Evolutionary conservation across 2,329 filamentous ascomycete genomes (phyloP).

Genomic region (Colletotrichum incanum): DNA sequence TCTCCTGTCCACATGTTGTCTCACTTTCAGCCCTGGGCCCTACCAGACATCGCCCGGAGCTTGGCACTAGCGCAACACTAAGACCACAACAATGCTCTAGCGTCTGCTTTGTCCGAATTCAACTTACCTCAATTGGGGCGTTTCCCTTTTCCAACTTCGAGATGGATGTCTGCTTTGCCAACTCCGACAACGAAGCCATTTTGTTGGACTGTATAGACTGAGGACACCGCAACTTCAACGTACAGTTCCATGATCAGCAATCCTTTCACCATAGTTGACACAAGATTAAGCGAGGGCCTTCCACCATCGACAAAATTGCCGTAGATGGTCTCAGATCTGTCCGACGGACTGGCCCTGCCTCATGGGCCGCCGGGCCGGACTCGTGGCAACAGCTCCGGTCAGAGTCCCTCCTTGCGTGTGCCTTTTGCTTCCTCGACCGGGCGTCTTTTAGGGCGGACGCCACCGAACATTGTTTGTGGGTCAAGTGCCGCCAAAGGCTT

Average conservation of each 20-base stretch:
- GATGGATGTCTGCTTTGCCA: not conserved
- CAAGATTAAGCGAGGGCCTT: not conserved
- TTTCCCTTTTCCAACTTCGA: not conserved
- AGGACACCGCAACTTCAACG: not conserved
- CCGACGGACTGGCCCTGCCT: not conserved
- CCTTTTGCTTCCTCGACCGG: not conserved
- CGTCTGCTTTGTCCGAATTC: slow-evolving; percentile 23
- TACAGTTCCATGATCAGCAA: not conserved
- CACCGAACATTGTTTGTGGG: slow-evolving; percentile 3
- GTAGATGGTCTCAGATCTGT: not conserved
- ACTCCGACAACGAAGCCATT: not conserved
- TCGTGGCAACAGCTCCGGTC: not conserved
- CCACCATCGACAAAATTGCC: not conserved
- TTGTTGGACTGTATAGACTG: not conserved
- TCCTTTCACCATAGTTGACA: not conserved
- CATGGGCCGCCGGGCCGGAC: not conserved
- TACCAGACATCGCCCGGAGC: slow-evolving; percentile 4
- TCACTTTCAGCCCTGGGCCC: slow-evolving; percentile 17
- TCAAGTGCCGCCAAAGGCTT: not conserved
- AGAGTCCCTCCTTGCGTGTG: not conserved
- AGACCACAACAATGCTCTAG: slow-evolving; percentile 25
- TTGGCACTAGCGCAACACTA: slow-evolving; percentile 27
- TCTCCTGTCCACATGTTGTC: slow-evolving; percentile 19
- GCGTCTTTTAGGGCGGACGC: not conserved
- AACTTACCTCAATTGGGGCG: not conserved